phyloP scores from a whole-genome alignment of 768 basidiomycete genomes.

The Lentinula lateritia region DNA sequence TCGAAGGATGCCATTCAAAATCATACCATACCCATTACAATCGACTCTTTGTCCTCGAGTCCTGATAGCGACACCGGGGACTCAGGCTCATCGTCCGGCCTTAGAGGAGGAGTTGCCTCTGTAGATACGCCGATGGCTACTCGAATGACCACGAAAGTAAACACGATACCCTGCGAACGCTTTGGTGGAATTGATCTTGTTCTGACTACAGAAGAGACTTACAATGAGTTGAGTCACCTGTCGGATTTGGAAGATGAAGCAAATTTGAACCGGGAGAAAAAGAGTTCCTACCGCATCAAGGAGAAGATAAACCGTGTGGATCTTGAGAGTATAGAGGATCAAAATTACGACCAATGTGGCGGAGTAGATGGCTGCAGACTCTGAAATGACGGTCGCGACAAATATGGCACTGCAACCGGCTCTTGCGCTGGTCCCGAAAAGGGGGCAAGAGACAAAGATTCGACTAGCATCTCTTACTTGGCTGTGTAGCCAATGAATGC shows the following conservation, averaged over 20 bases:
- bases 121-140: not conserved
- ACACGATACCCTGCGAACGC: not conserved
- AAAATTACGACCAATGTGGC: not conserved
- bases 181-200: not conserved
- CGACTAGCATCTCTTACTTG: not conserved
- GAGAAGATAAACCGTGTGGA: not conserved
- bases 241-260: not conserved
- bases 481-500: not conserved
- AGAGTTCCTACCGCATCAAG: not conserved
- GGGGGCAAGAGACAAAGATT: not conserved
- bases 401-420: not conserved
- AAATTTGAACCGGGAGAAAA: too few species aligned
- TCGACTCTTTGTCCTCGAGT: not conserved
- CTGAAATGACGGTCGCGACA: not conserved
- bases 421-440: not conserved
- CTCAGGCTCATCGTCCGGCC: not conserved
- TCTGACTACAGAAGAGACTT: not conserved
- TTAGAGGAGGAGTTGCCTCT: not conserved
- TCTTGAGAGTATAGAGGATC: not conserved
- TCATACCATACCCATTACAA: not conserved
- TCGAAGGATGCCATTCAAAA: not conserved
- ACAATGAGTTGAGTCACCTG: constrained; percentile 2
- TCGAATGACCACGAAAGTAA: not conserved
- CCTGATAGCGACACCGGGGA: not conserved
- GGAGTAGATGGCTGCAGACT: constrained; percentile 3